Evolutionary conservation across 2,329 filamentous ascomycete species (phyloP).

Genomic region (Colletotrichum sp.): DNA sequence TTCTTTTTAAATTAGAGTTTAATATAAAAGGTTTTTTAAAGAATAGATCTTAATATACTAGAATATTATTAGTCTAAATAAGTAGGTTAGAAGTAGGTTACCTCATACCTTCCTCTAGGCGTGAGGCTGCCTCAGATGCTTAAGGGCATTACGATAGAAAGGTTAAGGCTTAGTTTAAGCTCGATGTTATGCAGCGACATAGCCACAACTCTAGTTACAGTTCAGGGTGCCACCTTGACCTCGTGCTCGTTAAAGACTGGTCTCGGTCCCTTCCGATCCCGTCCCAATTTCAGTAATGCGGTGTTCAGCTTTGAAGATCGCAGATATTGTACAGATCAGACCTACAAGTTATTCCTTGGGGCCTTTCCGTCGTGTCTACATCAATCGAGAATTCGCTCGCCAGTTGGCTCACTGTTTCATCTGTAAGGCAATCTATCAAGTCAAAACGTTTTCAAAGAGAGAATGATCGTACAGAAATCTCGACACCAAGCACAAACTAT

Average conservation of each 20-base stretch:
- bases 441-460: not conserved
- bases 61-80: too few relatives aligned
- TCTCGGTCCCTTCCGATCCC: not conserved
- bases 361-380: too few relatives aligned
- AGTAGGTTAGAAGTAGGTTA: too few relatives aligned
- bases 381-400: too few relatives aligned
- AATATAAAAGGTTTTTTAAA: too few relatives aligned
- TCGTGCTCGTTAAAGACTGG: not conserved
- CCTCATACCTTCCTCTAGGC: too few relatives aligned
- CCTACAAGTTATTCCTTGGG: too few relatives aligned
- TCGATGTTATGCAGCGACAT: not conserved
- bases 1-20: too few relatives aligned
- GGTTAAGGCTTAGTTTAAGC: not conserved
- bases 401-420: too few relatives aligned
- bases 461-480: not conserved
- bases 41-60: accelerated
- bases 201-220: not conserved
- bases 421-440: too few relatives aligned
- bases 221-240: not conserved
- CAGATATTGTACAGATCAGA: not conserved
- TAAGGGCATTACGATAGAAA: not conserved
- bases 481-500: not conserved
- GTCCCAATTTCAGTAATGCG: not conserved
- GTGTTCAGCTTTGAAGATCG: not conserved
- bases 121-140: too few relatives aligned